Evolutionary conservation across 352 stramenopile genomes (phyloP).

Genomic region (Thraustochytrium striatum): DNA sequence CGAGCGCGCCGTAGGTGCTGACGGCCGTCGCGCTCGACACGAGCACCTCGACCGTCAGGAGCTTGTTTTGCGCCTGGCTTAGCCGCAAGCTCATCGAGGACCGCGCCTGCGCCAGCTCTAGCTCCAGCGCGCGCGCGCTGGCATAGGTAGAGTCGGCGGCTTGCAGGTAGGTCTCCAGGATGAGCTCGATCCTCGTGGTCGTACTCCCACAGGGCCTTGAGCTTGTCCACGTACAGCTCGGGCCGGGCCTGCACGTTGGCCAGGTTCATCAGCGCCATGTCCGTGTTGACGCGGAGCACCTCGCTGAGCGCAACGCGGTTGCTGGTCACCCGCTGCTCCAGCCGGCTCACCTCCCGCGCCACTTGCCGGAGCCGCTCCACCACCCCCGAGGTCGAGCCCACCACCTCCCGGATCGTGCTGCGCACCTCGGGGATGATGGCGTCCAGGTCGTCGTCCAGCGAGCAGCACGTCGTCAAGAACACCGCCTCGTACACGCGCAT

Average conservation of each 20-base stretch:
- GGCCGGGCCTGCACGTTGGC: slow-evolving; percentile 9
- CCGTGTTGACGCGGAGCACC: slow-evolving; percentile 39
- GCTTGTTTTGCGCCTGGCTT: slow-evolving; percentile 39
- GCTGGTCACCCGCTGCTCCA: slow-evolving; percentile 28
- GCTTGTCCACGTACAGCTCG: slow-evolving; percentile 5
- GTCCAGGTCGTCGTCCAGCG: slow-evolving; percentile 1
- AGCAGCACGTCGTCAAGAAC: not conserved
- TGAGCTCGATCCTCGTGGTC: slow-evolving; percentile 51
- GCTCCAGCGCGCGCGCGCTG: slow-evolving; percentile 13
- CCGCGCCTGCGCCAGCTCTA: slow-evolving; percentile 36
- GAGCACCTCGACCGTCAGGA: slow-evolving; percentile 48
- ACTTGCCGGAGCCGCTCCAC: slow-evolving; percentile 36
- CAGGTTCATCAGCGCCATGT: slow-evolving; percentile 51
- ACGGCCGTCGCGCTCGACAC: slow-evolving; percentile 26
- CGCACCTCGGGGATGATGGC: not conserved
- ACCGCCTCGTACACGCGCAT: slow-evolving; percentile 23
- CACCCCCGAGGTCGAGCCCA: slow-evolving; percentile 3
- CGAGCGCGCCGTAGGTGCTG: slow-evolving; percentile 25
- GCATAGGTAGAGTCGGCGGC: slow-evolving; percentile 17
- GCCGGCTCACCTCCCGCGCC: not conserved
- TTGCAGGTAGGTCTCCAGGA: slow-evolving; percentile 51
- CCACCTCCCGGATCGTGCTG: slow-evolving; percentile 1
- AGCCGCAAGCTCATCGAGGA: slow-evolving; percentile 31
- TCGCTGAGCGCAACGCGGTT: slow-evolving; percentile 38
- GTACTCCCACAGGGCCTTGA: slow-evolving; percentile 24